Conservation (phyloP, 2,329 filamentous ascomycete genomes). For the Hypomyces rosellus region DNA sequence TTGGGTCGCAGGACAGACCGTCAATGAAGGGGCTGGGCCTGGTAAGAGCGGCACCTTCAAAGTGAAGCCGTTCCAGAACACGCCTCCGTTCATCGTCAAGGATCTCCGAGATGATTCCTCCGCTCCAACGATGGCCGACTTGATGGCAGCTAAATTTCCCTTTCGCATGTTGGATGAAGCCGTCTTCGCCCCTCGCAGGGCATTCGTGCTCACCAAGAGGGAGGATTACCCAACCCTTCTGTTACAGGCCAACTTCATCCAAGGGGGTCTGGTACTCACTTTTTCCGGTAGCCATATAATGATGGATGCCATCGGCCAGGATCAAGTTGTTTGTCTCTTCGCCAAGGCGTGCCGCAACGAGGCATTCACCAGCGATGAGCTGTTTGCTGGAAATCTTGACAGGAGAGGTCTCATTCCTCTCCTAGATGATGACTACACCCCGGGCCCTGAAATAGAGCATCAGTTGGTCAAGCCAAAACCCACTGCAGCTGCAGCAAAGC, state of each 20-base stretch:
- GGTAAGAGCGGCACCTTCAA: slow-evolving; percentile 29
- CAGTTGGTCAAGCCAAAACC: slow-evolving; percentile 23
- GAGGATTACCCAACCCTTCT: no score
- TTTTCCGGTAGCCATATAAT: slow-evolving; percentile 41
- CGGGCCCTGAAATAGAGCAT: slow-evolving; percentile 28
- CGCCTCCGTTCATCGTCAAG: slow-evolving; percentile 33
- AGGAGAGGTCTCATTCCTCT: no score
- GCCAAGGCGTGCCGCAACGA: slow-evolving; percentile 40
- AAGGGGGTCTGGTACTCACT: slow-evolving; percentile 43
- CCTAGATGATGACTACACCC: not conserved
- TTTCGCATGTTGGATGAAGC: slow-evolving; percentile 42
- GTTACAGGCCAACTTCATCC: slow-evolving; percentile 43
- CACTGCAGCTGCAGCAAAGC: no score
- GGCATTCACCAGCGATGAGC: slow-evolving; percentile 39
- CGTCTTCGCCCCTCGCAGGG: slow-evolving; percentile 28
- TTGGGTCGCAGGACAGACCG: slow-evolving; percentile 41
- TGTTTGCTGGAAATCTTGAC: slow-evolving; percentile 33
- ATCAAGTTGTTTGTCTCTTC: slow-evolving; percentile 39
- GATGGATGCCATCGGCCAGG: slow-evolving; percentile 47
- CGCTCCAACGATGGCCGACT: slow-evolving; percentile 30
- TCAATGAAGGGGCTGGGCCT: slow-evolving; percentile 24
- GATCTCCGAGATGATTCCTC: slow-evolving; percentile 32
- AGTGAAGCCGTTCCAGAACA: slow-evolving; percentile 28
- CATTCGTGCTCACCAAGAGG: slow-evolving; percentile 30
- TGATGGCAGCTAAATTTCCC: slow-evolving; percentile 36